phyloP scores from a whole-genome alignment of 306 rosid species.

The Prinsepia uniflora region DNA sequence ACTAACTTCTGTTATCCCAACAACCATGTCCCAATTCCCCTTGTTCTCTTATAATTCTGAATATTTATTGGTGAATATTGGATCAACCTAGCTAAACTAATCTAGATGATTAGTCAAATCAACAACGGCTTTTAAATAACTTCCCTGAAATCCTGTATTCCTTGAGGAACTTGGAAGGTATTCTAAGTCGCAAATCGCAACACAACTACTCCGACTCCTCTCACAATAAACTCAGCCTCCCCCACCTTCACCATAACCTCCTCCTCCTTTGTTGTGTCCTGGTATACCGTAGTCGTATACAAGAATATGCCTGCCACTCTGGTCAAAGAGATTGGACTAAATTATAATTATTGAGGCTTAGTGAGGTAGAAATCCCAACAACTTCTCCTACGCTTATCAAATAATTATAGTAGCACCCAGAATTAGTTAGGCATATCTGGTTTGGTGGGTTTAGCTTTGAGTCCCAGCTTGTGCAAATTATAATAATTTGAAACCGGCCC shows the following conservation, averaged over 20 bases:
- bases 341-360: neutral
- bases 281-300: too few relatives aligned
- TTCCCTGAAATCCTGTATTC: neutral
- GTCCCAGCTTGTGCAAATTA: neutral
- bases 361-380: neutral
- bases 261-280: too few relatives aligned
- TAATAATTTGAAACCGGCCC: neutral
- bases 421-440: neutral
- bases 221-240: too few relatives aligned
- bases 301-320: neutral
- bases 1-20: conserved; percentile 6
- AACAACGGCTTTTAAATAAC: neutral
- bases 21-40: conserved; percentile 4
- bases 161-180: too few relatives aligned
- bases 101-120: neutral
- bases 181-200: too few relatives aligned
- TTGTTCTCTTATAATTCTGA: neutral
- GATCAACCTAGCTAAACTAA: conserved; percentile 12
- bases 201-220: too few relatives aligned
- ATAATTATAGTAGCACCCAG: neutral
- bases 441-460: neutral
- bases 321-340: neutral
- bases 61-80: neutral
- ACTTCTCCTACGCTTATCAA: neutral
- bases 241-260: too few relatives aligned